Evolutionary conservation across 2,329 filamentous ascomycete genomes (phyloP).

Genomic region (Aspergillus tanneri): DNA sequence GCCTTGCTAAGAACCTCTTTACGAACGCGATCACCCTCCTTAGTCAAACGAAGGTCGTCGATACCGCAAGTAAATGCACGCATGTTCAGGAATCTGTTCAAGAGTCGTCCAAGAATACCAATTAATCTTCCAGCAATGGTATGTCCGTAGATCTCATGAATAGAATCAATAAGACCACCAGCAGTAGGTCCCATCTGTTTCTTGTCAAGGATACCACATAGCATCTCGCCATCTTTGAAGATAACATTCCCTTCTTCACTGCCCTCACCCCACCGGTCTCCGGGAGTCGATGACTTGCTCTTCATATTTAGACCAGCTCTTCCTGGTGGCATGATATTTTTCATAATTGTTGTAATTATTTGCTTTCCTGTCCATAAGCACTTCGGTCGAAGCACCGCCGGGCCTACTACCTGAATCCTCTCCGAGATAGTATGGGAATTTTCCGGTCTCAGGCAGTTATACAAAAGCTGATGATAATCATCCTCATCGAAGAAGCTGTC

Average conservation of each 20-base stretch:
- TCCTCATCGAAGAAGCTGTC: conserved; percentile 87
- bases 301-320: conserved; percentile 76
- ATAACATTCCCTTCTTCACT: conserved; percentile 77
- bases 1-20: conserved; percentile 68
- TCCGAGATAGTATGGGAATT: conserved; percentile 83
- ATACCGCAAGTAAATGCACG: conserved; percentile 96
- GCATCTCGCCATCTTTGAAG: conserved; percentile 81
- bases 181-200: conserved; percentile 85
- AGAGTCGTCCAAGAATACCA: conserved; percentile 80
- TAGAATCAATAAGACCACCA: conserved; percentile 84
- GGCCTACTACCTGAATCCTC: conserved; percentile 75
- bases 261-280: conserved; percentile 70
- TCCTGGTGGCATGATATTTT: conserved; percentile 79
- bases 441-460: conserved; percentile 84
- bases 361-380: conserved; percentile 95
- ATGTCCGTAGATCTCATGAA: conserved; percentile 92
- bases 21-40: conserved; percentile 70
- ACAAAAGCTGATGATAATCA: conserved; percentile 91
- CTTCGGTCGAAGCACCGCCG: conserved; percentile 77
- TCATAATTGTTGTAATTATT: conserved; percentile 85
- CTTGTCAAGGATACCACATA: conserved; percentile 92
- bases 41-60: conserved; percentile 86
- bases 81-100: conserved; percentile 90
- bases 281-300: conserved; percentile 74
- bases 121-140: conserved; percentile 81